These are phyloP conservation scores for Sclerotinia subarctica DNA, from an alignment of 2,329 filamentous ascomycete species.

Conservation along the genomic window DNA sequence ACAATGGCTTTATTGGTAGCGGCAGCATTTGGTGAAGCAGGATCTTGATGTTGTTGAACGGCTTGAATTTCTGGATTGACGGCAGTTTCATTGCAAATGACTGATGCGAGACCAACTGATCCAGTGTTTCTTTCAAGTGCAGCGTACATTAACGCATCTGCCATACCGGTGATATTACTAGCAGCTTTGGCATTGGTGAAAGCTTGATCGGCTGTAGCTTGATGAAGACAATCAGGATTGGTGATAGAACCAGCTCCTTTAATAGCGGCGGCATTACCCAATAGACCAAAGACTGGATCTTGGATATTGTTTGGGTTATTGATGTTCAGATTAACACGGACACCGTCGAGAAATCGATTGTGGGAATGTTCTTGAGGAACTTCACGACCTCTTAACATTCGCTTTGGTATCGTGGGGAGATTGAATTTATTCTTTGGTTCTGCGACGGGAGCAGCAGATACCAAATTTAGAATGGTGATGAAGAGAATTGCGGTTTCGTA, in stretches of 20 bases:
- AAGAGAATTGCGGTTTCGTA: conserved; percentile 35
- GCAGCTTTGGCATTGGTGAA: conserved; percentile 59
- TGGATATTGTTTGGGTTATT: conserved; percentile 49
- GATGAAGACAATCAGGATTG: conserved; percentile 57
- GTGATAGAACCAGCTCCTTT: conserved; percentile 47
- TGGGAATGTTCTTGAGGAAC: conserved; percentile 58
- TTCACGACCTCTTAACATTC: conserved; percentile 43
- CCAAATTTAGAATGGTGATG: conserved; percentile 35
- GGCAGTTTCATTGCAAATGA: conserved; percentile 55
- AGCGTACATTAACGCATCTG: conserved; percentile 52
- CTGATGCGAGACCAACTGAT: conserved; percentile 54
- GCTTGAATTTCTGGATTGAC: conserved; percentile 64
- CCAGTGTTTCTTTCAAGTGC: conserved; percentile 60
- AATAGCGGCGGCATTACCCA: conserved; percentile 51
- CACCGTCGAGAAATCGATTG: conserved; percentile 46
- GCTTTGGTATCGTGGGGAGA: conserved; percentile 28
- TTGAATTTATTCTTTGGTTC: conserved; percentile 30
- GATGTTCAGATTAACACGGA: conserved; percentile 45
- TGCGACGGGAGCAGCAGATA: conserved; percentile 34
- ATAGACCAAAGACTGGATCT: conserved; percentile 50
- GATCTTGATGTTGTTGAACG: conserved; percentile 64
- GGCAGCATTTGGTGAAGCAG: conserved; percentile 55
- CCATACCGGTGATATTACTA: conserved; percentile 51
- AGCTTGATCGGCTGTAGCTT: conserved; percentile 56
- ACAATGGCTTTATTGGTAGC: conserved; percentile 59